These are phyloP conservation scores for Aspergillus ochraceus DNA, from an alignment of 2,329 filamentous ascomycete species.

Conservation along the genomic window DNA sequence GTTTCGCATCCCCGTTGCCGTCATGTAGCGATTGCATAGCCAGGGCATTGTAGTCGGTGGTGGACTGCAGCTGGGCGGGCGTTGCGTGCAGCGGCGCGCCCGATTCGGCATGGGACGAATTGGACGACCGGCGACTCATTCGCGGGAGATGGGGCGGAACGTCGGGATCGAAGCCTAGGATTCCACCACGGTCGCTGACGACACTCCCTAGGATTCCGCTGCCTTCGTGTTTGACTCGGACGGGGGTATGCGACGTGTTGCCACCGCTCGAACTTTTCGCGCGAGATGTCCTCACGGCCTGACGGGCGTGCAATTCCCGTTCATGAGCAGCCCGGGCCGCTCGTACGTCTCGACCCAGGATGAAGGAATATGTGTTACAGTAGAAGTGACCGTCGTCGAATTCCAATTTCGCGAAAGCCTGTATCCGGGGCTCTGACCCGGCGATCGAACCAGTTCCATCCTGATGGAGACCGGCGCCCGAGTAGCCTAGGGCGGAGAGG, in stretches of 20 bases:
- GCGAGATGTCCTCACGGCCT: constrained; percentile 40
- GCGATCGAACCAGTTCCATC: constrained; percentile 37
- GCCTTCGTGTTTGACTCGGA: constrained; percentile 45
- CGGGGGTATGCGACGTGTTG: constrained; percentile 45
- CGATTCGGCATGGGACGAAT: constrained; percentile 47
- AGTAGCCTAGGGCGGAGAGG: constrained; percentile 36
- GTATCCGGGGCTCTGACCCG: constrained; percentile 49
- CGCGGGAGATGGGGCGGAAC: constrained; percentile 41
- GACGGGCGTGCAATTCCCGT: constrained; percentile 43
- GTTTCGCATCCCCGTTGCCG: constrained; percentile 37
- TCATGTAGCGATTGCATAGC: constrained; percentile 46
- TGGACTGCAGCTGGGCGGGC: constrained; percentile 38
- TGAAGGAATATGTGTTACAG: constrained; percentile 63
- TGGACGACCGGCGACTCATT: constrained; percentile 51
- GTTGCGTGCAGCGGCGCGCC: constrained; percentile 36
- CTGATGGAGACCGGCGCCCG: constrained; percentile 23
- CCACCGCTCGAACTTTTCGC: constrained; percentile 50
- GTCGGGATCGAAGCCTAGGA: constrained; percentile 51
- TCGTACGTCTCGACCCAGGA: constrained; percentile 62
- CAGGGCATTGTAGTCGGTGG: constrained; percentile 48
- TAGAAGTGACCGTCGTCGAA: constrained; percentile 67
- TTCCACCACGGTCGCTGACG: constrained; percentile 57
- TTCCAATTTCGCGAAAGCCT: constrained; percentile 64
- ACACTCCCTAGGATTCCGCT: constrained; percentile 51
- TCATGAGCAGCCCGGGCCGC: constrained; percentile 50